Evolutionary conservation across 768 basidiomycete species (phyloP).

Genomic region (Calocybe gangraenosa): DNA sequence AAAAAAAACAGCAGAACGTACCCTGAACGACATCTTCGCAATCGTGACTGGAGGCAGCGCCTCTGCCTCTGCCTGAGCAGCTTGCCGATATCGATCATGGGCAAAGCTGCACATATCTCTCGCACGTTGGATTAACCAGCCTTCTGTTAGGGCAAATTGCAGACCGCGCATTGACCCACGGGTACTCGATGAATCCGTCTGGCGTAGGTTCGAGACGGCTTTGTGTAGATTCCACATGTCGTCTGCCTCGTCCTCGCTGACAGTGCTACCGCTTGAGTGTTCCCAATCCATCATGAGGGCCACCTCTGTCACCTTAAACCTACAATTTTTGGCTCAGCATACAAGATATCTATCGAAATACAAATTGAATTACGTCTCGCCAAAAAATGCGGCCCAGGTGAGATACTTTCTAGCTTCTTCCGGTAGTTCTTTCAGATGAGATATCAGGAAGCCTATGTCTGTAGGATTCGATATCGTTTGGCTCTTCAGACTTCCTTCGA

Average conservation of each 20-base stretch:
- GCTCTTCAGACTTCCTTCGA: conserved; percentile 50
- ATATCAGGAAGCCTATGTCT: conserved; percentile 56
- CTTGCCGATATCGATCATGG: conserved; percentile 73
- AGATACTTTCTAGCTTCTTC: conserved; percentile 65
- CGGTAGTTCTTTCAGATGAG: conserved; percentile 56
- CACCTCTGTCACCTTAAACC: conserved; percentile 72
- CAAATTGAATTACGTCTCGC: conserved; percentile 51
- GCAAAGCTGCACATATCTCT: conserved; percentile 75
- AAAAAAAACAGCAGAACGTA: conserved; percentile 21
- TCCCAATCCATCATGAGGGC: conserved; percentile 74
- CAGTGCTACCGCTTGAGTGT: conserved; percentile 48
- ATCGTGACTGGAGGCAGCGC: conserved; percentile 42
- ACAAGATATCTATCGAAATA: background rate
- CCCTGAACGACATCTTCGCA: conserved; percentile 69
- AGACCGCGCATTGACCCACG: conserved; percentile 64
- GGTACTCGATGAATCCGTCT: conserved; percentile 36
- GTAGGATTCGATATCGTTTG: conserved; percentile 56
- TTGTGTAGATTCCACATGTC: conserved; percentile 52
- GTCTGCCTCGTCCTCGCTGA: conserved; percentile 47
- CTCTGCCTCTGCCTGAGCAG: conserved; percentile 58
- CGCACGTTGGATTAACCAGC: conserved; percentile 70
- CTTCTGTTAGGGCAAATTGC: conserved; percentile 63
- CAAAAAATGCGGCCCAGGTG: conserved; percentile 70
- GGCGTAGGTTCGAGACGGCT: conserved; percentile 43
- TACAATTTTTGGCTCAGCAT: conserved; percentile 19